phyloP scores from a whole-genome alignment of 2,329 filamentous ascomycete species.

The Penicillium corylophilum region DNA sequence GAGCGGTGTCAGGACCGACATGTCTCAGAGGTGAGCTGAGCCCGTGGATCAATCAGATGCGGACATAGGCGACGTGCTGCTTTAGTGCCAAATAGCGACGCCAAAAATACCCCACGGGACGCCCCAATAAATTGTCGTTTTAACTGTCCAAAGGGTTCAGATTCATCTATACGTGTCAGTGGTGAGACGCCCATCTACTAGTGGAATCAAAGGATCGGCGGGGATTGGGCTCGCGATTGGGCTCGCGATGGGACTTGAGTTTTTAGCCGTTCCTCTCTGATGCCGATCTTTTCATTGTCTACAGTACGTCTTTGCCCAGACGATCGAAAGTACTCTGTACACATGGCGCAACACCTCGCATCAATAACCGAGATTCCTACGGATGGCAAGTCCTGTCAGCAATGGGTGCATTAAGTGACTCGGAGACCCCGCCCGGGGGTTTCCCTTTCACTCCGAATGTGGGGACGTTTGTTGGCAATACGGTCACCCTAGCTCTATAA shows the following conservation, averaged over 20 bases:
- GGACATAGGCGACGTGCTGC: conserved; percentile 11
- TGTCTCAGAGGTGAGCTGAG: conserved; percentile 21
- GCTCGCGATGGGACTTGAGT: not conserved
- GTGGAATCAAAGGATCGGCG: not conserved
- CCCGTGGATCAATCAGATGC: conserved; percentile 23
- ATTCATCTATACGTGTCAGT: not conserved
- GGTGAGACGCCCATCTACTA: not conserved
- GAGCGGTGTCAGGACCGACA: conserved; percentile 13
- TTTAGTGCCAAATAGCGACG: conserved; percentile 11
- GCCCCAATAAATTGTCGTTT: not conserved
- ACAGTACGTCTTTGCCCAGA: not conserved
- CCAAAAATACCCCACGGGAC: not conserved
- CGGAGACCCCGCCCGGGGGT: not conserved
- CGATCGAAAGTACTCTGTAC: not conserved
- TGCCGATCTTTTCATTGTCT: not conserved
- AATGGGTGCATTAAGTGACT: not conserved
- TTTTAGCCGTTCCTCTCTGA: not conserved
- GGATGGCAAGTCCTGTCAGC: not conserved
- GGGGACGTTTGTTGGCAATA: not conserved
- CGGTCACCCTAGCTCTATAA: not conserved
- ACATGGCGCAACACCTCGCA: not conserved
- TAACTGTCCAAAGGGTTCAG: not conserved
- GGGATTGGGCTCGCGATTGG: not conserved
- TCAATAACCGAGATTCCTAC: not conserved
- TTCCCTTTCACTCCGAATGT: not conserved